Percentiles rank a stretch among this genome's conserved stretches.
Evolutionary conservation across 2,329 filamentous ascomycete species (phyloP).

Genomic region (Xylariomycetidae sp.): DNA sequence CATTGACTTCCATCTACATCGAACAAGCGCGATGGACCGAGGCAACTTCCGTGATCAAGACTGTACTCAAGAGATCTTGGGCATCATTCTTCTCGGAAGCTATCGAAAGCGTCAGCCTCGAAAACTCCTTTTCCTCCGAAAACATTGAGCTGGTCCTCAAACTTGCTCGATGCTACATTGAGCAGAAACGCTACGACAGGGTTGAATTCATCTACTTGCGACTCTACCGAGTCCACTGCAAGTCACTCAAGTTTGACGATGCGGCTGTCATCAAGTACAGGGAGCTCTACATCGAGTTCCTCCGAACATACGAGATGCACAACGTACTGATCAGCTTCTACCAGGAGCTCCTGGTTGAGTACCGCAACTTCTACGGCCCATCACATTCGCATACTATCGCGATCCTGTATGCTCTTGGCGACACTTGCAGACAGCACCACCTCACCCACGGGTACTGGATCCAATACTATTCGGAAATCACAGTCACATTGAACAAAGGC

Average conservation of each 20-base stretch:
- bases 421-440: slow-evolving; percentile 9
- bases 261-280: slow-evolving; percentile 8
- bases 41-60: slow-evolving; percentile 10
- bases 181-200: slow-evolving; percentile 11
- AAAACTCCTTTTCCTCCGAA: slow-evolving; percentile 7
- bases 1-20: slow-evolving; percentile 10
- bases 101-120: slow-evolving; percentile 8
- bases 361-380: slow-evolving; percentile 11
- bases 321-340: slow-evolving; percentile 10
- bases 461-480: slow-evolving; percentile 12
- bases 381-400: slow-evolving; percentile 7
- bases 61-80: slow-evolving; percentile 8
- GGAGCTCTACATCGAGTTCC: slow-evolving; percentile 9
- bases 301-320: slow-evolving; percentile 10
- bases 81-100: slow-evolving; percentile 12
- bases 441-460: slow-evolving; percentile 13
- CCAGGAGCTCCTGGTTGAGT: slow-evolving; percentile 12
- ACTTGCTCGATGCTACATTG: slow-evolving; percentile 8
- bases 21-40: slow-evolving; percentile 11
- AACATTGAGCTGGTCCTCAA: slow-evolving; percentile 10
- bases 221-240: slow-evolving; percentile 10
- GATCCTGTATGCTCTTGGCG: slow-evolving; percentile 10
- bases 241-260: slow-evolving; percentile 10
- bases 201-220: slow-evolving; percentile 10
- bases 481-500: slow-evolving; percentile 8